Percentiles rank a stretch among this genome's conserved stretches.
Conservation (phyloP, 331 rosid genomes). For the Pyracantha coccinea region DNA sequence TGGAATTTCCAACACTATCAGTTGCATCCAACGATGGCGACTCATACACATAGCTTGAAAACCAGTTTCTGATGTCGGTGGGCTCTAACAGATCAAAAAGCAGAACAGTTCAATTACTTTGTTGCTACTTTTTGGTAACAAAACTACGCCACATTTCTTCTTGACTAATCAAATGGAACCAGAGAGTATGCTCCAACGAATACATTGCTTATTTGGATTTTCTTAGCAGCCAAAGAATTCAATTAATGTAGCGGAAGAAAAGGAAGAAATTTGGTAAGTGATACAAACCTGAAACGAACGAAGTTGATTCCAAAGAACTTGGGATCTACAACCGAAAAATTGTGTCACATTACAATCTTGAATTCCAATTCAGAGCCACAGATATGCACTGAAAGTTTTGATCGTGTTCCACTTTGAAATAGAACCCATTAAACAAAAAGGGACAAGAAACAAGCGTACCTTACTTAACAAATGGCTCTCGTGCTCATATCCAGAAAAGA, state of each 20-base stretch:
- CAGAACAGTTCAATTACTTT: neutral
- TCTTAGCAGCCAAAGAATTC: neutral
- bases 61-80: slow-evolving; percentile 67
- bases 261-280: slow-evolving; percentile 5
- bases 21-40: slow-evolving; percentile 32
- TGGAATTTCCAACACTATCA: slow-evolving; percentile 20
- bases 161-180: neutral
- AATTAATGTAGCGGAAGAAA: neutral
- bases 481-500: slow-evolving; percentile 12
- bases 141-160: neutral
- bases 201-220: neutral
- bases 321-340: slow-evolving; percentile 9
- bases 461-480: slow-evolving; percentile 15
- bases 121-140: neutral
- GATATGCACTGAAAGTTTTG: neutral
- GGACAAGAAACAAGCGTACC: slow-evolving; percentile 20
- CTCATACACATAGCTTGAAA: slow-evolving; percentile 59
- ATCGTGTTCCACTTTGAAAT: neutral
- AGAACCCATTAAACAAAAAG: slow-evolving; percentile 2
- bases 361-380: neutral
- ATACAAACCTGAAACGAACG: slow-evolving; percentile 57
- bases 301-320: slow-evolving; percentile 28
- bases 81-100: slow-evolving; percentile 41
- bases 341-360: neutral
- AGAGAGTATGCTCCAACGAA: neutral